Evolutionary conservation across 257 asterid species (phyloP), one percentile per base, ranked within the genome.

Genomic region (Prunella vulgaris): DNA sequence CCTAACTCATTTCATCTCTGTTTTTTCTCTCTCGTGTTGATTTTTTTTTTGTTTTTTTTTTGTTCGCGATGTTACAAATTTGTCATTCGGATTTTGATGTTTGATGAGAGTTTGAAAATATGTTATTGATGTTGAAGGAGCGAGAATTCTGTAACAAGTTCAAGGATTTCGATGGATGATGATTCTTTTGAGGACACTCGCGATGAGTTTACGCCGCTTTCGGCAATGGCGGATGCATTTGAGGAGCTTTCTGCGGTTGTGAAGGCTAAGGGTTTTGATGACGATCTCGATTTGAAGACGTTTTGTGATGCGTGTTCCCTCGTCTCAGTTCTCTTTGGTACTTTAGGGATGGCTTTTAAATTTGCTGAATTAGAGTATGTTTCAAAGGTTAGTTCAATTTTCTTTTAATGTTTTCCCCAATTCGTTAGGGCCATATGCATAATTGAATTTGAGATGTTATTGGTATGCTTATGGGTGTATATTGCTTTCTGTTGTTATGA

Each of bases 291-390:
- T 81, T 79, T 91, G 92, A 87, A 87, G 79, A 81, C 86, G 21
- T 86, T 94, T 66, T 94, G 97, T 73, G 86, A 86, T 53, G 92
- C 97, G 5, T 89, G 95, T 74, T 87, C 99, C 25, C 93, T 78
- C 49, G 97, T 94, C n/a, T 86, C 97, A 10, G 87, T 91, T 67
- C 97, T 94, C 64, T 91, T 94, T 63, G 93, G 92, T 28, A 87
- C 88, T 75, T 76, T 94, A 35, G 99, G 99, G 8, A 74, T 94
- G 10, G 97, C 99, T 25, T 94, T 94, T 57, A 94, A 86, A 74
- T 94, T 94, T 72, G 99, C 99, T 2, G 97, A 94, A 68, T 52
- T 79, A 80, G 99, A 94, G 85, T 94, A 87, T 59, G 84, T 77
- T 56, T 77, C 95, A 27, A 93, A 93, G 95, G 99, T 93, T 69